These are phyloP conservation scores for Copromyces sp. DNA, from an alignment of 495 filamentous ascomycete species.

Conservation along the genomic window DNA sequence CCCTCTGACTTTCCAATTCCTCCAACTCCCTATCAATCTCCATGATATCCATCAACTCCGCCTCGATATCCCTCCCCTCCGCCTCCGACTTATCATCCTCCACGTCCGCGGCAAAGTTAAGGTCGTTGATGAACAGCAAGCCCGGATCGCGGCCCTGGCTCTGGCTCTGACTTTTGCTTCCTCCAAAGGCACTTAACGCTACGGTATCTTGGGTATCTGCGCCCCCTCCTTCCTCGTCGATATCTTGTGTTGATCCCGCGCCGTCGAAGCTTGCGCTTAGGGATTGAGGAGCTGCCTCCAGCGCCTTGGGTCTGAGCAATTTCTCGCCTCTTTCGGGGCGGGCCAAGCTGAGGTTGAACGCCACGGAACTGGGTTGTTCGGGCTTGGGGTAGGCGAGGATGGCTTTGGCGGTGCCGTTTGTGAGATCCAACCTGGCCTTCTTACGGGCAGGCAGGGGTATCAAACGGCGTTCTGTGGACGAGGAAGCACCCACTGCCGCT, in stretches of 20 bases:
- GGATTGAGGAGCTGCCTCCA: conserved; percentile 6
- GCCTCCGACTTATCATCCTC: conserved; percentile 35
- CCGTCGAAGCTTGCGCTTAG: neutral
- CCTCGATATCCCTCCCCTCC: conserved; percentile 38
- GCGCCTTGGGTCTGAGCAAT: neutral
- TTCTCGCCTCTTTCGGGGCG: conserved; percentile 13
- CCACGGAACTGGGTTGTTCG: conserved; percentile 28
- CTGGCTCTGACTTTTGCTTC: neutral
- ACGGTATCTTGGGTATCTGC: neutral
- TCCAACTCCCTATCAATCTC: conserved; percentile 45
- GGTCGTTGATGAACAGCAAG: conserved; percentile 34
- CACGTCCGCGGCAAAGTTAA: conserved; percentile 31
- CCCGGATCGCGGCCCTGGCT: conserved; percentile 13
- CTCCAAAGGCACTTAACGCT: neutral
- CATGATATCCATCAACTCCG: conserved; percentile 45
- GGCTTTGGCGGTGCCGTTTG: conserved; percentile 15
- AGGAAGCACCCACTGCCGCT: conserved; percentile 9
- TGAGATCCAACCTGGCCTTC: conserved; percentile 17
- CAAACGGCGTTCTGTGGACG: conserved; percentile 22
- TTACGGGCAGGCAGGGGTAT: conserved; percentile 17
- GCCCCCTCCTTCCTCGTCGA: neutral
- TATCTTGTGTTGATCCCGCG: neutral
- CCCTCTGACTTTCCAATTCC: conserved; percentile 33
- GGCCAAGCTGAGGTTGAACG: conserved; percentile 37
- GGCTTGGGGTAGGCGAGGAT: conserved; percentile 33